Evolutionary conservation across 192 early-diverging fungal species (phyloP).

Genomic region (Coemansia nantahalensis): DNA sequence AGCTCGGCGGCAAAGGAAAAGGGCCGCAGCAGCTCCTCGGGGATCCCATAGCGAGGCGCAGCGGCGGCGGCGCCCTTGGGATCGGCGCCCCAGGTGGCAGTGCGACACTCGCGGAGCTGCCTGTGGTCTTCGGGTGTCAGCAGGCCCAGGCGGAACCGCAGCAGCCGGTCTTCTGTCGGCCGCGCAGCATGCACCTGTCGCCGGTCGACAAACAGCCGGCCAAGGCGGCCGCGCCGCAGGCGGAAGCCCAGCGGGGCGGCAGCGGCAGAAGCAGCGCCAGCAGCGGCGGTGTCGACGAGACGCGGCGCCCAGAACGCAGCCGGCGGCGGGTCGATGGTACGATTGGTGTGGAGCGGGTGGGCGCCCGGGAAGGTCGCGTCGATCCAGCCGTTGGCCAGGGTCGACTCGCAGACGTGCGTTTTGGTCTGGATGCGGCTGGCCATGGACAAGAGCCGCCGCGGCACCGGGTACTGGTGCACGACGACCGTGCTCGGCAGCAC

Average conservation of each 20-base stretch:
- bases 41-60: constrained; percentile 3
- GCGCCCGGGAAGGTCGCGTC: constrained; percentile 30
- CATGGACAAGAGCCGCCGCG: constrained; percentile 13
- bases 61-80: background rate
- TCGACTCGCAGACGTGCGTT: constrained; percentile 8
- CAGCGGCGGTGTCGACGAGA: background rate
- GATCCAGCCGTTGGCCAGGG: constrained; percentile 21
- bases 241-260: constrained; percentile 21
- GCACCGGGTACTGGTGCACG: constrained; percentile 36
- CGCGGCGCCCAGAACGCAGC: constrained; percentile 32
- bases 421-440: constrained; percentile 19
- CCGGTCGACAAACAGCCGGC: constrained; percentile 42
- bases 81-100: background rate
- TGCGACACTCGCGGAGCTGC: constrained; percentile 7
- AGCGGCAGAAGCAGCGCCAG: background rate
- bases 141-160: constrained; percentile 32
- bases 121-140: constrained; percentile 32
- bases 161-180: constrained; percentile 1
- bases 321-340: constrained; percentile 6
- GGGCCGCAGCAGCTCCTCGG: constrained; percentile 30
- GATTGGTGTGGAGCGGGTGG: constrained; percentile 9
- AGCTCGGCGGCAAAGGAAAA: constrained; percentile 27
- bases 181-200: constrained; percentile 8
- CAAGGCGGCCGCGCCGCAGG: constrained; percentile 31
- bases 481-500: constrained; percentile 31